Conservation (phyloP, 768 basidiomycete species). For the Trametes gibbosa region DNA sequence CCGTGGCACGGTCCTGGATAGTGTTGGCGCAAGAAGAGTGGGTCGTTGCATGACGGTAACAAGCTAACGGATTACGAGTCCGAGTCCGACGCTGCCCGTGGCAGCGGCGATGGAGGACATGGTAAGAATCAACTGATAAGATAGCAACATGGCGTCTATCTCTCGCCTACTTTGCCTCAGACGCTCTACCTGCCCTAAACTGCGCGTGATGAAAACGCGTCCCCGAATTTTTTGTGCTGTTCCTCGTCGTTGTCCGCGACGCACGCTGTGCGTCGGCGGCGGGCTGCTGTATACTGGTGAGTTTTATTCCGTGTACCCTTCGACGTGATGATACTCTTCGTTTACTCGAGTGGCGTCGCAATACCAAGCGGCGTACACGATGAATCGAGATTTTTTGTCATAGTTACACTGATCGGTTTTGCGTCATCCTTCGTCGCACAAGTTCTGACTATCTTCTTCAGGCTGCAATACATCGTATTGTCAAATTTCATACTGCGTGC, state of each 20-base stretch:
- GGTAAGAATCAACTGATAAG: not conserved
- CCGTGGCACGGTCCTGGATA: not conserved
- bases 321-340: conserved; percentile 59
- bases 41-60: not conserved
- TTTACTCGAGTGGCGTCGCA: conserved; percentile 48
- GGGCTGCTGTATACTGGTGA: conserved; percentile 5
- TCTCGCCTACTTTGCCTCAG: not conserved
- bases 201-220: conserved; percentile 14
- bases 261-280: not conserved
- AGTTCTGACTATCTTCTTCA: conserved; percentile 5
- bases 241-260: conserved; percentile 1
- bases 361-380: conserved; percentile 51
- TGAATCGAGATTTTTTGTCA: conserved; percentile 65
- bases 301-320: conserved; percentile 23
- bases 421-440: not conserved
- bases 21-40: not conserved
- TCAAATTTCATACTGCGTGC: not conserved
- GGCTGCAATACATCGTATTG: not conserved
- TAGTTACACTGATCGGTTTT: conserved; percentile 86
- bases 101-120: not conserved
- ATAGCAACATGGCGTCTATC: conserved; percentile 2
- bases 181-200: conserved; percentile 21
- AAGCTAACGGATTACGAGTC: not conserved
- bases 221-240: conserved; percentile 7
- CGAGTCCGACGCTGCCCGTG: not conserved